Percentiles rank a stretch among this genome's conserved stretches.
These are phyloP conservation scores for Coemansia biformis DNA, from an alignment of 192 early-diverging fungal genomes.

Conservation along the genomic window DNA sequence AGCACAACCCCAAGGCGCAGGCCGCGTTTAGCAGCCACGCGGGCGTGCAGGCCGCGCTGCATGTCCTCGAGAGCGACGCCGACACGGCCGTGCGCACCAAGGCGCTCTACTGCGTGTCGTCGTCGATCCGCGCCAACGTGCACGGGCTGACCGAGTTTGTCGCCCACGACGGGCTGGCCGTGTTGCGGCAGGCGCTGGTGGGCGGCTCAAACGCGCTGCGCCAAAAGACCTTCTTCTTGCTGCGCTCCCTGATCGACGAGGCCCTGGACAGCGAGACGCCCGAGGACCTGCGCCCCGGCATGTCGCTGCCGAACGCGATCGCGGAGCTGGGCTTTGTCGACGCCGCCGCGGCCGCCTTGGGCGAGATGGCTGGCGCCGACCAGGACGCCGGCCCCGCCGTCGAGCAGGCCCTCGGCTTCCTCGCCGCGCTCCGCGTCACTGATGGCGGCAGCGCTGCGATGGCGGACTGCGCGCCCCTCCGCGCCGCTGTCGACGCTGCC, in stretches of 20 bases:
- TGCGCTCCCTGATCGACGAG: constrained; percentile 61
- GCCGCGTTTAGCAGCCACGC: constrained; percentile 53
- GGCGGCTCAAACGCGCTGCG: constrained; percentile 16
- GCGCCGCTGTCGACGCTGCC: constrained; percentile 4
- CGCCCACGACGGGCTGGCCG: constrained; percentile 38
- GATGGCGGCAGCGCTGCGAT: constrained; percentile 15
- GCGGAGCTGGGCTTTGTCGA: constrained; percentile 47
- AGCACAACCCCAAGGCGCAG: constrained; percentile 89
- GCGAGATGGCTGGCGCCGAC: constrained; percentile 51
- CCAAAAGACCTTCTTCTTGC: constrained; percentile 58
- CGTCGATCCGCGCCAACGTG: constrained; percentile 57
- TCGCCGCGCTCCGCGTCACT: constrained; percentile 19
- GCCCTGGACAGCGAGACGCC: constrained; percentile 41
- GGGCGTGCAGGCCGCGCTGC: constrained; percentile 50
- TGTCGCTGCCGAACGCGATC: constrained; percentile 37
- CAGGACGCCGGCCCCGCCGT: constrained; percentile 12
- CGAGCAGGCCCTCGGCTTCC: constrained; percentile 31
- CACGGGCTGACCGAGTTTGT: constrained; percentile 57
- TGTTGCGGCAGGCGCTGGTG: constrained; percentile 45
- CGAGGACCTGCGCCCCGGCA: constrained; percentile 29
- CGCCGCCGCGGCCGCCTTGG: constrained; percentile 43
- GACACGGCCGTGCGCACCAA: constrained; percentile 56
- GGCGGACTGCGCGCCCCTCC: constrained; percentile 4
- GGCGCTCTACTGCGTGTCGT: constrained; percentile 66
- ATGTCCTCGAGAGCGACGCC: constrained; percentile 36